Evolutionary conservation across 495 filamentous ascomycete species (phyloP), one percentile per base, ranked within the genome.

Genomic region (Xylaria cubensis): DNA sequence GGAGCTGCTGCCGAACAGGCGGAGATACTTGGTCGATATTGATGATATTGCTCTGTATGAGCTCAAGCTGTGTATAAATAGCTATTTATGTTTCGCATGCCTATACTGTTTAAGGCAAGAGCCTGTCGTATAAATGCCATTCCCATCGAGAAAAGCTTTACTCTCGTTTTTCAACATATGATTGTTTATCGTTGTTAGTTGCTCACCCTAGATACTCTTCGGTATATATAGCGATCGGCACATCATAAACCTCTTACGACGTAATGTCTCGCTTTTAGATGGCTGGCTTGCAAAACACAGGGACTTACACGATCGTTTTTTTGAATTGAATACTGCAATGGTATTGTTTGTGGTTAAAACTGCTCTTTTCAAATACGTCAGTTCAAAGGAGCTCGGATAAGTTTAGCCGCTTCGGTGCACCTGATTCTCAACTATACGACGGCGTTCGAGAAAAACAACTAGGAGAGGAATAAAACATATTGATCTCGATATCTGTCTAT

Each of bases 41-140:
- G 63, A 48, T 50, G 63, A 50, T 19, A 24, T 34, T 32, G 24
- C 29, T 64, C 6, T 48, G 48, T 48, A 65, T 48, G 7, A 48
- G 21, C 15, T 65, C 24, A 65, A 65, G 26, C 24, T 65, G 63
- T 65, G 50, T 65, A 65, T 65, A 65, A 6, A 7, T 42, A 41
- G 50, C 42, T 17, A 65, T 34, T 42, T 34, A 34, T 29, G 6
- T 4, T 42, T 34, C 42, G 21, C 2, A 7, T 12, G 2, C 24
- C 21, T 32, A 3, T 13, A 17, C n/a, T n/a, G 1, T n/a, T n/a
- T 4, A 19, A n/a, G n/a, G 32, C 34, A 39, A 19, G 7, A 48
- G 13, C 2, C 34, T 65, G 13, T 65, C 48, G 26, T n/a, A 50
- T 65, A 50, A 65, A 50, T 36, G 12, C 5, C 39, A 26, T 44